Base-by-base conservation (phyloP, 148 eudicot genomes). In the Amaranthus hypochondriacus region DNA sequence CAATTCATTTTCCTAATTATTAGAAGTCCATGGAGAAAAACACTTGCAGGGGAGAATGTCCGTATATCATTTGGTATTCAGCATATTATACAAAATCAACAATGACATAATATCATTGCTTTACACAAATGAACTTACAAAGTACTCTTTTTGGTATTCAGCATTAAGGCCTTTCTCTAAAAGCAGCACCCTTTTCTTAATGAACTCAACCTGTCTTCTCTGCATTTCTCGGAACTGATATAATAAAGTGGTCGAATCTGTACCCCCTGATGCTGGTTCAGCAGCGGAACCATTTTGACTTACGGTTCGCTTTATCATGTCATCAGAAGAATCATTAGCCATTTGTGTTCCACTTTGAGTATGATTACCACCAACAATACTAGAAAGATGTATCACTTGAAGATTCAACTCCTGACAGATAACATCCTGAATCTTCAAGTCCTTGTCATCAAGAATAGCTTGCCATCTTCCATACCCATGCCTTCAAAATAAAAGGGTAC, bases 401-500 rank as follows among this genome's bases (percentile, higher is more conserved):
- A 95, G 94, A 78, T 92, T 95, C 81, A 92, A 75, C 81, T 90
- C 99, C 71, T 89, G 89, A 79, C 96, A 87, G 50, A 95, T 89
- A 49, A 89, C 73, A 61, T 95, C 99, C 73, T 89, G 96, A 67
- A 95, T 74, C 77, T 71, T 82, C 74, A 88, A 76, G 14, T 85
- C 93, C 83, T 86, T 95, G 84, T 95, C 96, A 60, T 95, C 99
- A 74, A 95, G 89, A 77, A 95, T 90, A 65, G 97, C 93, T 86
- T 92, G 96, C 97, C 97, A 95, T 86, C 89, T 87, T 83, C 96
- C 99, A 81, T 92, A 95, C 62, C 99, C 99, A 80, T 95, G 99
- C 81, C 99, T 95, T 73, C 46, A 50, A 47, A 4, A 69, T 64
- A 54, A 6, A 28, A 62, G 48, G 9, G 61, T 14, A 55, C 11